phyloP scores from a whole-genome alignment of 306 rosid genomes.

The Cicer judaicum region DNA sequence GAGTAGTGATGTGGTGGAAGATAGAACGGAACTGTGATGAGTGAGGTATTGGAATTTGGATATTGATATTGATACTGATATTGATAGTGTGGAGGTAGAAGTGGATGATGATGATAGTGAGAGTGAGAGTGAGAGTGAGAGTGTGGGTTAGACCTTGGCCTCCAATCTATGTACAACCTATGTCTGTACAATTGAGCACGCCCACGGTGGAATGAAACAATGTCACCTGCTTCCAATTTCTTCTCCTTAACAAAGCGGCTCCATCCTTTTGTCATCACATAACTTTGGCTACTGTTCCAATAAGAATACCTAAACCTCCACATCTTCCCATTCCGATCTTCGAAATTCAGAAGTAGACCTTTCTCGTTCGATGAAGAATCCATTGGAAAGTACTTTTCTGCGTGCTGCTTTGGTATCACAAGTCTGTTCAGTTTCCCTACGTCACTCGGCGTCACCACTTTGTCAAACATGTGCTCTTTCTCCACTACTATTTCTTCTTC shows the following conservation, averaged over 20 bases:
- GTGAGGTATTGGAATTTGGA: not conserved
- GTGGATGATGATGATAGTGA: not conserved
- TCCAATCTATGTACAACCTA: constrained; percentile 73
- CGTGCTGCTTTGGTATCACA: constrained; percentile 83
- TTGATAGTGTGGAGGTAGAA: not conserved
- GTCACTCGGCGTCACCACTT: constrained; percentile 88
- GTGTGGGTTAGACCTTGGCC: not conserved
- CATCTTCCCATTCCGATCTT: constrained; percentile 66
- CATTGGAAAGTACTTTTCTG: constrained; percentile 78
- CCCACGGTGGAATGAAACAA: constrained; percentile 82
- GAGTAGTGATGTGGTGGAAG: not conserved
- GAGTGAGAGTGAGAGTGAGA: not conserved
- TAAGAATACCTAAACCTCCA: constrained; percentile 88
- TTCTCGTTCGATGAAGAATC: constrained; percentile 77
- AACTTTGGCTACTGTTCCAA: constrained; percentile 96
- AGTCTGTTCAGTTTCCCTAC: constrained; percentile 87
- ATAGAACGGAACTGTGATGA: not conserved
- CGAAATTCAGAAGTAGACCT: constrained; percentile 74
- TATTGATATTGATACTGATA: not conserved
- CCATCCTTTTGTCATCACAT: constrained; percentile 94
- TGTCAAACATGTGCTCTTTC: constrained; percentile 87
- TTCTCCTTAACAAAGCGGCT: constrained; percentile 92
- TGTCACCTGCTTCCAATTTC: constrained; percentile 83
- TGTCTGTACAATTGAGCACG: constrained; percentile 56
- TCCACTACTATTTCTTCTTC: not conserved